These are phyloP conservation scores for Nicotiana noctiflora DNA, from an alignment of 257 asterid genomes.

Conservation along the genomic window DNA sequence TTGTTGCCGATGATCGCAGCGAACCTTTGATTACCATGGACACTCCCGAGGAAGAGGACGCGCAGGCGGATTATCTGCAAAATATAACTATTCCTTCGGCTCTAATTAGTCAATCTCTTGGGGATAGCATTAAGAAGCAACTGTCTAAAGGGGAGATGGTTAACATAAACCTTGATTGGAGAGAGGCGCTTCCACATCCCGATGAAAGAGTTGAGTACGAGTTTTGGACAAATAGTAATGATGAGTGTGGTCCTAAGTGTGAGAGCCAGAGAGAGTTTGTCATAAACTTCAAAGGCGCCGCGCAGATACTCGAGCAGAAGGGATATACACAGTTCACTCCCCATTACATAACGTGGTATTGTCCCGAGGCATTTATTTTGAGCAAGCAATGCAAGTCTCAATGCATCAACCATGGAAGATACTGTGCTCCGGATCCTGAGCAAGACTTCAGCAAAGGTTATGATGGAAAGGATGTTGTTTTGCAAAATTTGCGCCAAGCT, in stretches of 20 bases:
- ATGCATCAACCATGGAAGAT: conserved; percentile 43
- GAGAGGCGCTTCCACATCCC: conserved; percentile 95
- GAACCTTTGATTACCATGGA: conserved; percentile 94
- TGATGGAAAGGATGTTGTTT: conserved; percentile 49
- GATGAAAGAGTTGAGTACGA: conserved; percentile 93
- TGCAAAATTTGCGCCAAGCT: conserved; percentile 36
- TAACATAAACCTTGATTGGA: conserved; percentile 80
- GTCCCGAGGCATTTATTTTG: conserved; percentile 30
- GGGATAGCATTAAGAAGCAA: conserved; percentile 66
- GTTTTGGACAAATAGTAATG: conserved; percentile 91
- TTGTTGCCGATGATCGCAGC: conserved; percentile 70
- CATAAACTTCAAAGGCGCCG: conserved; percentile 76
- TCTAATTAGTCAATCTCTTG: conserved; percentile 71
- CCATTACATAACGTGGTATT: conserved; percentile 41
- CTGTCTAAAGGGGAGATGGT: conserved; percentile 68
- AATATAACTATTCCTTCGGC: conserved; percentile 84
- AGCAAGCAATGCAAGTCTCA: conserved; percentile 42
- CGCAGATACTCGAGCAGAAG: conserved; percentile 86
- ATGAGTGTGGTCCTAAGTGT: conserved; percentile 87
- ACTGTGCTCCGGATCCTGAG: conserved; percentile 46
- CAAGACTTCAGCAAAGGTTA: conserved; percentile 38
- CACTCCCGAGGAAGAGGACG: conserved; percentile 68
- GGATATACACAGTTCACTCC: conserved; percentile 78
- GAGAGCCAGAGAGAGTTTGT: conserved; percentile 77
- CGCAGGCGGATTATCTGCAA: conserved; percentile 57